These are phyloP conservation scores for Candida saitoana DNA, from an alignment of 805 yeast species.

Conservation along the genomic window DNA sequence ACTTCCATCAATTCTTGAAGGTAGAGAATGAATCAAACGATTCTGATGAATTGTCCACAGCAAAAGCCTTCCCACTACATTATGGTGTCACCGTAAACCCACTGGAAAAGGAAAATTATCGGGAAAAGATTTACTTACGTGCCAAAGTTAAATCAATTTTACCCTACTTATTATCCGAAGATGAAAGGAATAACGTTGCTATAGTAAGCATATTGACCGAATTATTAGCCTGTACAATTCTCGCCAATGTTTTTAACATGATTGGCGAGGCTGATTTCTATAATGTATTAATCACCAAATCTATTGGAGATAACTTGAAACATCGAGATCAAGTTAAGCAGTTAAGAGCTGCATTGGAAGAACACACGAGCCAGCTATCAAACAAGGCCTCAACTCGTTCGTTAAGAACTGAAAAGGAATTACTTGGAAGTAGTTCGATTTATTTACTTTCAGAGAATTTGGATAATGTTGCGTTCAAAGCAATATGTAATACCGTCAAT, in stretches of 20 bases:
- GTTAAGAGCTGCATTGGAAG: constrained; percentile 64
- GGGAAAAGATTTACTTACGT: constrained; percentile 49
- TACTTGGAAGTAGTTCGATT: constrained; percentile 1
- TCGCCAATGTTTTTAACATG: constrained; percentile 51
- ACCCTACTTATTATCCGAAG: constrained; percentile 45
- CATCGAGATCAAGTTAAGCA: constrained; percentile 73
- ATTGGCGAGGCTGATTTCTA: constrained; percentile 71
- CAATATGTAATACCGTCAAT: constrained; percentile 11
- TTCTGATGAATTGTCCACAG: constrained; percentile 27
- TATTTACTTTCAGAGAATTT: constrained; percentile 12
- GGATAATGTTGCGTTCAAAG: constrained; percentile 15
- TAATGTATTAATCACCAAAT: constrained; percentile 59
- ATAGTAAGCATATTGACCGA: constrained; percentile 56
- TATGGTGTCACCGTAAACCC: constrained; percentile 45
- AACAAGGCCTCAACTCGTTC: constrained; percentile 3
- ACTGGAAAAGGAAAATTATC: constrained; percentile 1
- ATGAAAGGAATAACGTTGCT: constrained; percentile 46
- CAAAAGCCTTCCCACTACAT: constrained; percentile 52
- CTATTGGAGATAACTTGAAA: constrained; percentile 60
- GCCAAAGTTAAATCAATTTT: constrained; percentile 38
- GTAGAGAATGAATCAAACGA: constrained; percentile 35
- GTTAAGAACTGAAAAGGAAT: constrained; percentile 1
- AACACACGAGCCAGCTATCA: constrained; percentile 43
- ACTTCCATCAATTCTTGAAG: constrained; percentile 48
- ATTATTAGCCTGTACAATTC: constrained; percentile 47